These are phyloP conservation scores for Maudiozyma pseudohumilis DNA, from an alignment of 805 yeast genomes.

Conservation along the genomic window DNA sequence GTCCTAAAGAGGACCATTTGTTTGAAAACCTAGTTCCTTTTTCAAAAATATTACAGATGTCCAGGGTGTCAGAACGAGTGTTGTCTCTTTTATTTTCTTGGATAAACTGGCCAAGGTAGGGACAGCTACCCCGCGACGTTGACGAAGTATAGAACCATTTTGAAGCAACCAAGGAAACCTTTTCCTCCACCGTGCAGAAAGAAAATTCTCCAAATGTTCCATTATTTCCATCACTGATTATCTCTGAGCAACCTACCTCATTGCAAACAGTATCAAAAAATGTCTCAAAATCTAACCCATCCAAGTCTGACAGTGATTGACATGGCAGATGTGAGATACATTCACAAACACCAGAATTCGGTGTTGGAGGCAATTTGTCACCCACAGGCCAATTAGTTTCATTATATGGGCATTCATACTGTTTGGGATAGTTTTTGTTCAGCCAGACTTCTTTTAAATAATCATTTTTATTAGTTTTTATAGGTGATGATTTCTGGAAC, in stretches of 20 bases:
- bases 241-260: constrained; percentile 47
- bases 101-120: too few relatives aligned
- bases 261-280: constrained; percentile 52
- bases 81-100: too few relatives aligned
- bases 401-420: constrained; percentile 13
- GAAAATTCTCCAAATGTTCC: constrained; percentile 63
- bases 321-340: constrained; percentile 53
- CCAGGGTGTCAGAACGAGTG: too few relatives aligned
- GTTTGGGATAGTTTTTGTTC: constrained; percentile 34
- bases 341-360: constrained; percentile 48
- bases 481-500: constrained; percentile 40
- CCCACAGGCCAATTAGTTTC: constrained; percentile 49
- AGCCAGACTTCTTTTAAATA: constrained; percentile 7
- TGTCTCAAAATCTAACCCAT: constrained; percentile 41
- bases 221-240: constrained; percentile 43
- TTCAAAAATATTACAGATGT: too few relatives aligned
- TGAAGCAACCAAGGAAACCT: constrained; percentile 53
- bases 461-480: constrained; percentile 22
- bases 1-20: too few relatives aligned
- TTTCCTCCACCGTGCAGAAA: constrained; percentile 53
- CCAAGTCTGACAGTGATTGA: constrained; percentile 38
- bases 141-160: too few relatives aligned
- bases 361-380: constrained; percentile 55
- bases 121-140: too few relatives aligned
- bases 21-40: too few relatives aligned